Evolutionary conservation across 176 grass and related monocot genomes (phyloP).

Genomic region (Pontederia paniculata): DNA sequence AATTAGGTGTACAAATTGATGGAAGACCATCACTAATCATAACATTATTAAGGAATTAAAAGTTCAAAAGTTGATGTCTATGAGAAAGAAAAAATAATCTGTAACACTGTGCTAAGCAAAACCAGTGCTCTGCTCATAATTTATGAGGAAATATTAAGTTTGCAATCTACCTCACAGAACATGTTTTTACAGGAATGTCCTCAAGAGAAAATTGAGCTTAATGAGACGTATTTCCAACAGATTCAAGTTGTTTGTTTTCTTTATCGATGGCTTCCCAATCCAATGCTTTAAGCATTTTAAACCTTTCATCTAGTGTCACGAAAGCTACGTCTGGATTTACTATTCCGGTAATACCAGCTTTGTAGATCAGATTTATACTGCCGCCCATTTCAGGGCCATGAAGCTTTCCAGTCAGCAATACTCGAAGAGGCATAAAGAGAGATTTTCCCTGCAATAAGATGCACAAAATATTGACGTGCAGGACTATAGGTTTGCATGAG

Average conservation of each 20-base stretch:
- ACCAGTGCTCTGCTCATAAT: too few species aligned
- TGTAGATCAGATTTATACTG: constrained; percentile 59
- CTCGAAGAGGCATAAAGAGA: constrained; percentile 70
- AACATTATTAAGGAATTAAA: too few species aligned
- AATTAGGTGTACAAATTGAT: too few species aligned
- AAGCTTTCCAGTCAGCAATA: constrained; percentile 74
- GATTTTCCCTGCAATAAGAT: constrained; percentile 50
- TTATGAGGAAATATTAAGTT: too few species aligned
- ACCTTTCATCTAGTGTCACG: constrained; percentile 53
- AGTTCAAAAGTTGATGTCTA: too few species aligned
- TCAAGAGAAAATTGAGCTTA: constrained; percentile 5
- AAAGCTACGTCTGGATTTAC: constrained; percentile 44
- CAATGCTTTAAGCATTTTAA: constrained; percentile 58
- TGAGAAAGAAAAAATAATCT: too few species aligned
- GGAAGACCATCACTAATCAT: too few species aligned
- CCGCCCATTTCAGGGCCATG: constrained; percentile 78
- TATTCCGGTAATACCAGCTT: constrained; percentile 52
- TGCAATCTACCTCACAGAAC: too few species aligned
- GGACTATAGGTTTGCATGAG: constrained; percentile 9
- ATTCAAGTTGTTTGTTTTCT: constrained; percentile 33
- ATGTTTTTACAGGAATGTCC: too few species aligned
- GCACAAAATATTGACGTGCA: neutral
- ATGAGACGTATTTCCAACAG: constrained; percentile 25
- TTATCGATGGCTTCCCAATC: constrained; percentile 58
- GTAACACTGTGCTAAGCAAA: too few species aligned